A percentile compares a stretch with the other conserved stretches of the same genome.
Evolutionary conservation across 176 grass and related monocot species (phyloP).

Genomic region (Pontederia paniculata): DNA sequence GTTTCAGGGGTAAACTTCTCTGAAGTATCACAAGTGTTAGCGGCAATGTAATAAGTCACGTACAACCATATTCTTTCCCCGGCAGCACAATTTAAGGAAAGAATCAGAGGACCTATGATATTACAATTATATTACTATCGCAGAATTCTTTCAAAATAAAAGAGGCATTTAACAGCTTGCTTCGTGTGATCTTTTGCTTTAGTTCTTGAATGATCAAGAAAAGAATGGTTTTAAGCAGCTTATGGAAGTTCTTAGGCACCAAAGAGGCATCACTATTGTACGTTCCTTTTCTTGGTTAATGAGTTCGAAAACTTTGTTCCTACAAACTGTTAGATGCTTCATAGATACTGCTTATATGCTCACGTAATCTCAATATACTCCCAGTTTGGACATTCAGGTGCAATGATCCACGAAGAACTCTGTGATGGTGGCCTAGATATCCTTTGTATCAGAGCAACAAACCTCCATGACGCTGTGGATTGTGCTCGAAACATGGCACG

Average conservation of each 20-base stretch:
- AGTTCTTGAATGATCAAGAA: conserved; percentile 6
- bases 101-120: no score
- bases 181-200: background rate
- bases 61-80: no score
- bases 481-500: background rate
- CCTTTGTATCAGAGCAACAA: conserved; percentile 4
- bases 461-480: background rate
- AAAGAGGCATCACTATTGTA: conserved; percentile 6
- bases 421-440: conserved; percentile 18
- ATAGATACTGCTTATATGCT: background rate
- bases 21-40: no score
- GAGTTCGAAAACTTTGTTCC: background rate
- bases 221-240: conserved; percentile 14
- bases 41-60: no score
- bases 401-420: conserved; percentile 6
- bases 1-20: no score
- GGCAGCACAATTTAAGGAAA: no score
- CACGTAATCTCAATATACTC: background rate
- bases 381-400: conserved; percentile 9
- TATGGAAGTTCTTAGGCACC: conserved; percentile 10
- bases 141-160: background rate
- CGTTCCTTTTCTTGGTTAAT: conserved; percentile 1
- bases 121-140: background rate
- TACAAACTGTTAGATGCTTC: background rate
- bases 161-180: background rate